These are phyloP conservation scores for Cyclocybe cylindracea DNA, from an alignment of 768 basidiomycete species.

Conservation along the genomic window DNA sequence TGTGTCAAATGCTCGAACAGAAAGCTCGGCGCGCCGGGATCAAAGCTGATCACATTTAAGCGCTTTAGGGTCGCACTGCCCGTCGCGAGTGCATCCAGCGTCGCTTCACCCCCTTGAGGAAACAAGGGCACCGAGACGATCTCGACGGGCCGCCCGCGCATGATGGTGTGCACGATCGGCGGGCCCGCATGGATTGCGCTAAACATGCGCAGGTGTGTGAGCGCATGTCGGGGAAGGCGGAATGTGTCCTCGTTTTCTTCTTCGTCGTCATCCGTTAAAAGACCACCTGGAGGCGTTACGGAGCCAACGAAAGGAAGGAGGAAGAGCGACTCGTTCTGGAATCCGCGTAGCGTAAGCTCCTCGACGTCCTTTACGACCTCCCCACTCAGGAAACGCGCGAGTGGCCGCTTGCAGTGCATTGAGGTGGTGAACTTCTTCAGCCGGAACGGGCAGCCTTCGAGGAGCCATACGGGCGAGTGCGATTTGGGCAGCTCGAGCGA, in stretches of 20 bases:
- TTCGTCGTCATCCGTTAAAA: conserved; percentile 5
- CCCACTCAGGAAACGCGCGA: conserved; percentile 46
- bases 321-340: conserved; percentile 32
- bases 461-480: conserved; percentile 48
- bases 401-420: conserved; percentile 47
- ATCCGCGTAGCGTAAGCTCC: conserved; percentile 59
- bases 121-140: conserved; percentile 14
- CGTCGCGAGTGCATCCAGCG: conserved; percentile 12
- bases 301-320: conserved; percentile 18
- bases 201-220: conserved; percentile 50
- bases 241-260: conserved; percentile 17
- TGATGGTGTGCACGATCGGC: conserved; percentile 41
- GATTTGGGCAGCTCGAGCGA: conserved; percentile 49
- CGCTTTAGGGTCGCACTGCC: conserved; percentile 24
- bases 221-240: conserved; percentile 36
- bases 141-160: conserved; percentile 26
- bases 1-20: conserved; percentile 45
- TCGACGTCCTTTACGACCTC: conserved; percentile 46
- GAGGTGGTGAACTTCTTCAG: conserved; percentile 55
- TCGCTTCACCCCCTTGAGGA: conserved; percentile 7
- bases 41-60: conserved; percentile 62
- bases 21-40: conserved; percentile 41
- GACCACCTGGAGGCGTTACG: conserved; percentile 9
- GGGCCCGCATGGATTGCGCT: conserved; percentile 58
- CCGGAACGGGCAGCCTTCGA: conserved; percentile 42